Evolutionary conservation across 73 alveolate genomes (phyloP).

Genomic region (Paramecium biaurelia): DNA sequence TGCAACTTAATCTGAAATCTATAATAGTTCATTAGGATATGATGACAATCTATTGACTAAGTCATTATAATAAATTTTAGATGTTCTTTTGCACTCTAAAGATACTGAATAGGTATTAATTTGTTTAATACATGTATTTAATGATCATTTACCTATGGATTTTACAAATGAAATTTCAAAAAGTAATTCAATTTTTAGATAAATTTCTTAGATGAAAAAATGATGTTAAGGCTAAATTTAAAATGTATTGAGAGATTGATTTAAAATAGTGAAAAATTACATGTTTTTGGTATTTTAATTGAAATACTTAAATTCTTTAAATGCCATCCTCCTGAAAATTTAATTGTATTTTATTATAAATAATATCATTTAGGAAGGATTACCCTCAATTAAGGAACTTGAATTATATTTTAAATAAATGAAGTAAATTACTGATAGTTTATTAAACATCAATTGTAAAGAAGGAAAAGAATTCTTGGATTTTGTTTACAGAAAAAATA

Average conservation of each 20-base stretch:
- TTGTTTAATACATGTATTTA: slow-evolving; percentile 3
- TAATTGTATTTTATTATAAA: neutral
- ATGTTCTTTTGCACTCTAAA: slow-evolving; percentile 14
- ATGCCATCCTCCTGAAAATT: slow-evolving; percentile 48
- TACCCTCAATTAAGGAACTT: slow-evolving; percentile 39
- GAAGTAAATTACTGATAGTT: neutral
- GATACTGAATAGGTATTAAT: neutral
- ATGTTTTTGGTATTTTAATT: slow-evolving; percentile 18
- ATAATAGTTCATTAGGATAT: slow-evolving; percentile 34
- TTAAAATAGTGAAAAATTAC: neutral
- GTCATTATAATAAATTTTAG: neutral
- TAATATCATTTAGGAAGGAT: slow-evolving; percentile 4
- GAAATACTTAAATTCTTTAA: slow-evolving; percentile 46
- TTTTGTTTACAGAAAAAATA: slow-evolving; percentile 41
- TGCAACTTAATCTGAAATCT: slow-evolving; percentile 35
- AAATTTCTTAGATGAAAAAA: slow-evolving; percentile 6
- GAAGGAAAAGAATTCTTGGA: slow-evolving; percentile 32
- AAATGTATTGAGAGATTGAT: slow-evolving; percentile 47
- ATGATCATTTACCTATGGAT: slow-evolving; percentile 37
- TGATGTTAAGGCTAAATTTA: slow-evolving; percentile 47
- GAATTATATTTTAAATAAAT: slow-evolving; percentile 13
- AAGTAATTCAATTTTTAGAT: neutral
- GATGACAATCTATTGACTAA: slow-evolving; percentile 21
- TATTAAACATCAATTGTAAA: neutral
- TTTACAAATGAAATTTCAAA: slow-evolving; percentile 12